Evolutionary conservation across 2,329 filamentous ascomycete genomes (phyloP), one percentile per base, ranked within the genome.

Genomic region (Lasiodiplodia hormozganensis): DNA sequence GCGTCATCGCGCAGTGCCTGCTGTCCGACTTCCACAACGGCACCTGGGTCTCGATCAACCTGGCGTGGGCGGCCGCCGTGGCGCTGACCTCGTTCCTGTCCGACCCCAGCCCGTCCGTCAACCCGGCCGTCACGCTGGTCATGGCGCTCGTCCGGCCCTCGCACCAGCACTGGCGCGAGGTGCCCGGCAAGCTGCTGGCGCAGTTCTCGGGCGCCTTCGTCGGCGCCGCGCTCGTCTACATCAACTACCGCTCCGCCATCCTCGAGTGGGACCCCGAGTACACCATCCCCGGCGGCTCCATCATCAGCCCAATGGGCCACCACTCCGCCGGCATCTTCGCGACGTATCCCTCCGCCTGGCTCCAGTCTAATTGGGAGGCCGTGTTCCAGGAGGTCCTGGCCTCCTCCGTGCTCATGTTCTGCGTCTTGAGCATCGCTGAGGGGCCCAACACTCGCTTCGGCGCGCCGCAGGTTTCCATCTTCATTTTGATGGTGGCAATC

Each of bases 311-410:
- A 3, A 74, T 73, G 4, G 34, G 71, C 21, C 90, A 86, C 54
- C 85, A 89, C 1, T 90, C 89, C 0, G 90, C 89, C 0, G 90
- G 87, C 2, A 88, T 93, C 71, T 93, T 93, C 77, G 90, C 88
- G 82, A 92, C 91, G 0, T 93, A 93, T 73, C 90, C 90, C 0
- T 87, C 88, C 49, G 74, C 80, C 0, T 90, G 92, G 77, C 84
- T 92, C 82, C 89, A 86, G 2, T 88, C 85, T 62, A 87, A 88
- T 0, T 78, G 76, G 76, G 87, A 85, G 60, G 88, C 90, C 79
- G 91, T 92, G 79, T 91, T 92, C 74, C 90, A 87, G 25, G 91
- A 93, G 73, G 90, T 92, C 70, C 82, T 93, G 62, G 88, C 89
- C 14, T 89, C 86, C 68, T 81, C 88, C 0, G 84, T 93, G 38